Evolutionary conservation across 2,329 filamentous ascomycete species (phyloP).

Genomic region (Tolypocladium pustulatum): DNA sequence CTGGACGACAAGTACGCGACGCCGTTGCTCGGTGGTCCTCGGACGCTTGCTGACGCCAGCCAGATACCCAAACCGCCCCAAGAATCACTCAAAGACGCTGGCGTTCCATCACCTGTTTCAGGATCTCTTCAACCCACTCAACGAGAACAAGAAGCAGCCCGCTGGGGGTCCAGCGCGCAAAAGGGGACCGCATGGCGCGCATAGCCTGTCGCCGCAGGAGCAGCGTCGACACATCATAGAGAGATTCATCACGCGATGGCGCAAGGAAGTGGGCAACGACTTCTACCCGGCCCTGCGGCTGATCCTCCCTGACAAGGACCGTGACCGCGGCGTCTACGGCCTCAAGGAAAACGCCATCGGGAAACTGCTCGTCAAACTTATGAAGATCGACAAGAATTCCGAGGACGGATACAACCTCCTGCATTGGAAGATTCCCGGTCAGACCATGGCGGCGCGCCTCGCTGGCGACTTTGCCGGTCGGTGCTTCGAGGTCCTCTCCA

Average conservation of each 20-base stretch:
- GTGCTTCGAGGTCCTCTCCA: constrained; percentile 78
- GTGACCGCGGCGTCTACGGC: constrained; percentile 85
- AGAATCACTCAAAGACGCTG: constrained; percentile 68
- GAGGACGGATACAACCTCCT: constrained; percentile 78
- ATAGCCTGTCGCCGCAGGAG: constrained; percentile 61
- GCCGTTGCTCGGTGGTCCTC: background rate
- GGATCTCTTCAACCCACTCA: constrained; percentile 70
- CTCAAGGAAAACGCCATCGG: constrained; percentile 88
- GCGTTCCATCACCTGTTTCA: constrained; percentile 72
- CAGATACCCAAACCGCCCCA: constrained; percentile 73
- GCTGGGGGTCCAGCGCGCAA: constrained; percentile 46
- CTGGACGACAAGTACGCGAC: constrained; percentile 30
- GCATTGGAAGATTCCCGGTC: constrained; percentile 85
- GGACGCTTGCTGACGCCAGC: background rate
- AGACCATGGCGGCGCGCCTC: constrained; percentile 49
- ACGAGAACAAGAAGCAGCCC: constrained; percentile 69
- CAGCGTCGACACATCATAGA: constrained; percentile 72
- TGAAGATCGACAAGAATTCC: constrained; percentile 84
- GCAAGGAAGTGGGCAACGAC: constrained; percentile 78
- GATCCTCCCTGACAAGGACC: constrained; percentile 86
- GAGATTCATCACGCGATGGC: constrained; percentile 78
- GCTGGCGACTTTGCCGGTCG: constrained; percentile 88
- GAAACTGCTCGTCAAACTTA: constrained; percentile 80
- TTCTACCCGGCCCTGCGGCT: constrained; percentile 88
- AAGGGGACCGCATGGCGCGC: constrained; percentile 46